Percentiles rank a stretch among this genome's conserved stretches.
These are phyloP conservation scores for Pisolithus tinctorius DNA, from an alignment of 768 basidiomycete species.

Conservation along the genomic window DNA sequence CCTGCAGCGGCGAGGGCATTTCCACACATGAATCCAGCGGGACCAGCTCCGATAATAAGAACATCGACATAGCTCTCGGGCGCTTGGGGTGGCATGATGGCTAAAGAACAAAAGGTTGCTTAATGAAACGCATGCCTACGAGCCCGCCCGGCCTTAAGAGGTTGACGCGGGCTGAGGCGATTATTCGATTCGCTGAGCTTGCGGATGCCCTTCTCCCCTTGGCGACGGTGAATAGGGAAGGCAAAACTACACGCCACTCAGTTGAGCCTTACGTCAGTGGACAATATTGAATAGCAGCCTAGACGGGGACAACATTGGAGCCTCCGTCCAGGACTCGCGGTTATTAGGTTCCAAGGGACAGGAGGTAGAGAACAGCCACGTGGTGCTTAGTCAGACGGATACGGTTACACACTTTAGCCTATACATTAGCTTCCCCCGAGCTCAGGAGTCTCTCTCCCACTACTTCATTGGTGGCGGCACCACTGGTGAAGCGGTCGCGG, in stretches of 20 bases:
- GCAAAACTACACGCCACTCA: background rate
- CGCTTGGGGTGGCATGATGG: background rate
- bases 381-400: too few species aligned
- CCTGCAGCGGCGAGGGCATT: constrained; percentile 44
- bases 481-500: too few species aligned
- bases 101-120: background rate
- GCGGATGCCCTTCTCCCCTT: constrained; percentile 11
- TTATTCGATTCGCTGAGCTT: background rate
- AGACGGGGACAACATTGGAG: too few species aligned
- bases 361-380: too few species aligned
- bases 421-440: too few species aligned
- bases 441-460: too few species aligned
- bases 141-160: too few species aligned
- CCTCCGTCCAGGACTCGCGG: too few species aligned
- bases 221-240: background rate
- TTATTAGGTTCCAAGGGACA: too few species aligned
- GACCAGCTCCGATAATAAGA: constrained; percentile 44
- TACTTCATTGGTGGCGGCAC: too few species aligned
- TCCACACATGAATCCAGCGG: constrained; percentile 61
- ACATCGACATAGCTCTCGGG: constrained; percentile 35
- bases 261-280: background rate
- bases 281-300: background rate
- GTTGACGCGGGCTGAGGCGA: background rate
- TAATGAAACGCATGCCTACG: background rate
- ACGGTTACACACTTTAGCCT: too few species aligned